These are phyloP conservation scores for Termitomyces sp. DNA, from an alignment of 768 basidiomycete species.

Conservation along the genomic window DNA sequence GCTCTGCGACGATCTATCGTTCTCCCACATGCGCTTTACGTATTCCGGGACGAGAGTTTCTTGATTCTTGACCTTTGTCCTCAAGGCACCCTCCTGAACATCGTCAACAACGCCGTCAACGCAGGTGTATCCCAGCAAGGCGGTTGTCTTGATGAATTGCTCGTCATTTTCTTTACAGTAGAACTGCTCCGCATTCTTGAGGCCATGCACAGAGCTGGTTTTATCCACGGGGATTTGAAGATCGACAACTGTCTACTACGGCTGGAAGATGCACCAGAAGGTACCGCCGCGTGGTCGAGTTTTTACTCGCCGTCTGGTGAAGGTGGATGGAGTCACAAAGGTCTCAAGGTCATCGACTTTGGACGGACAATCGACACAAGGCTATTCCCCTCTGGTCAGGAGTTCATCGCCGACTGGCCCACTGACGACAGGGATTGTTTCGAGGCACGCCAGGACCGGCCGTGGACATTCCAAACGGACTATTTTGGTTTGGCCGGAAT, in stretches of 20 bases:
- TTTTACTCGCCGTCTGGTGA: constrained; percentile 76
- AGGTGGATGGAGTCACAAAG: constrained; percentile 83
- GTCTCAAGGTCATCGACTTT: constrained; percentile 93
- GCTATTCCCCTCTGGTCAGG: constrained; percentile 74
- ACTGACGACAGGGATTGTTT: constrained; percentile 89
- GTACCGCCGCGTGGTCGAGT: constrained; percentile 61
- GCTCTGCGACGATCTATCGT: constrained; percentile 65
- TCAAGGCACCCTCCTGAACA: constrained; percentile 88
- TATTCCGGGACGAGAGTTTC: constrained; percentile 85
- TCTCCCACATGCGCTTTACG: constrained; percentile 72
- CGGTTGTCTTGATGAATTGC: constrained; percentile 83
- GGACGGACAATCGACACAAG: constrained; percentile 89
- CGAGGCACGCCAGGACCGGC: constrained; percentile 75
- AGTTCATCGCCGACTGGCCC: constrained; percentile 83
- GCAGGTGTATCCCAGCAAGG: constrained; percentile 78
- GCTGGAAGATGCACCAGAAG: constrained; percentile 75
- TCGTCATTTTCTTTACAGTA: constrained; percentile 92
- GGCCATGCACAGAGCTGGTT: constrained; percentile 71
- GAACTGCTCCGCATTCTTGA: constrained; percentile 84
- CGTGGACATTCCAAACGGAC: constrained; percentile 95
- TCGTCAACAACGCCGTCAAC: constrained; percentile 77
- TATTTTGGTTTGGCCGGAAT: constrained; percentile 96
- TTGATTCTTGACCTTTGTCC: constrained; percentile 83
- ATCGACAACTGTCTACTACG: constrained; percentile 98
- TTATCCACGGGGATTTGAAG: constrained; percentile 98